Evolutionary conservation across 331 rosid species (phyloP), one percentile per base, ranked within the genome.

Genomic region (Dryas integrifolia): DNA sequence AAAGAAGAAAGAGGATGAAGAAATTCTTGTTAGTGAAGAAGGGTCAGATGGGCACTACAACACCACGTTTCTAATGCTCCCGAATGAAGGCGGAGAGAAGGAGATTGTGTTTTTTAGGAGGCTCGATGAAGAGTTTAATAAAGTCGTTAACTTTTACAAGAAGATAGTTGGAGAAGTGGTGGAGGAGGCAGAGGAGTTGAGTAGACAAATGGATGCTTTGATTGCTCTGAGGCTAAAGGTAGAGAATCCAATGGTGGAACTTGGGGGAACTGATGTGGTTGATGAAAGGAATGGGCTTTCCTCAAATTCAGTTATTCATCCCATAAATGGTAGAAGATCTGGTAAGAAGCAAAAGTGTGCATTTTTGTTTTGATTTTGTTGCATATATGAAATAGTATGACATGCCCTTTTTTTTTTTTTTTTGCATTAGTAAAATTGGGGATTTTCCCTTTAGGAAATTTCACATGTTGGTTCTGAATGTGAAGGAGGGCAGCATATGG

Each of bases 71-170:
- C 71, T 88, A 47, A 82, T 57, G 74, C 30, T 79, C 8, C 40
- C 80, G 1, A 94, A 83, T 9, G 79, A 76, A 7, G 90, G 85
- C 0, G 83, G 76, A 47, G 88, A 79, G 56, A 52, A 49, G 10
- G 88, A 87, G 78, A 76, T 77, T 9, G 77, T 46, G 49, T 89
- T 85, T 77, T 92, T 92, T 48, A 78, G 50, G 70, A 83, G 72
- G 55, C 92, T 92, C 43, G 96, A 92, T 67, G 74, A 61, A 65
- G 94, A 92, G 86, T 88, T 92, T 16, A 87, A 92, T 60, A 88
- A 88, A 72, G 96, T 92, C n/a, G 72, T 85, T 16, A 40, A 10
- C 18, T 92, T 92, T 69, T 92, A 85, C 59, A 82, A 61, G 82
- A 83, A 73, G 26, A 78, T 80, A 75, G 88, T 86, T 12, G 86